A percentile compares a stretch with the other conserved stretches of the same genome.
Evolutionary conservation across 352 stramenopile genomes (phyloP).

Genomic region (Blastocystis sp.): DNA sequence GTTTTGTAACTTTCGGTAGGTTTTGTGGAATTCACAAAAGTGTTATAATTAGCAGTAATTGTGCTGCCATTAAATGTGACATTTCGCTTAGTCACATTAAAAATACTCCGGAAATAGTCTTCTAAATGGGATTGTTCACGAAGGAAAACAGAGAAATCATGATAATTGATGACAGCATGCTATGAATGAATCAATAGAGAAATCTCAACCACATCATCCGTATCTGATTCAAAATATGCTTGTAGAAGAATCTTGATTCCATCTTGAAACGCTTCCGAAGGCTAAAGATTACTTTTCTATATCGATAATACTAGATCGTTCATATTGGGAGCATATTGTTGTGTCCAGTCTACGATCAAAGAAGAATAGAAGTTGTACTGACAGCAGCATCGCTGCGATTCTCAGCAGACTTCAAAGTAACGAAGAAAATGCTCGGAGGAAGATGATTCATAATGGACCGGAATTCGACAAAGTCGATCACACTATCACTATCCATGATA

Average conservation of each 20-base stretch:
- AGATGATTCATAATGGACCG: slow-evolving; percentile 53
- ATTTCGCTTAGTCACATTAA: slow-evolving; percentile 41
- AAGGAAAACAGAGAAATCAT: slow-evolving; percentile 59
- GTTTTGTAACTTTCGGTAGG: slow-evolving; percentile 12
- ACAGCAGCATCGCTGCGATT: slow-evolving; percentile 25
- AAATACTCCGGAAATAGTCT: slow-evolving; percentile 54
- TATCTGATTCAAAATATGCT: slow-evolving; percentile 24
- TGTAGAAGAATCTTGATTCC: slow-evolving; percentile 55
- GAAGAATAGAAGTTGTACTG: neutral
- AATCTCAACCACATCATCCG: neutral
- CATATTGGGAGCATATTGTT: slow-evolving; percentile 40
- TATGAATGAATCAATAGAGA: neutral
- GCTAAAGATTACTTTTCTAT: neutral
- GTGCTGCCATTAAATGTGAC: slow-evolving; percentile 54
- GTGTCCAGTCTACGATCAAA: slow-evolving; percentile 24
- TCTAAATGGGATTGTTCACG: slow-evolving; percentile 25
- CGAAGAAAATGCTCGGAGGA: slow-evolving; percentile 54
- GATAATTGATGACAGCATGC: slow-evolving; percentile 25
- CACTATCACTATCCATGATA: slow-evolving; percentile 41
- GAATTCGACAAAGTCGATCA: slow-evolving; percentile 55
- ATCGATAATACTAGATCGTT: slow-evolving; percentile 19
- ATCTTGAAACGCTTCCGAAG: slow-evolving; percentile 28
- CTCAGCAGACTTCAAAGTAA: slow-evolving; percentile 41
- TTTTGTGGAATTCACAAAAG: slow-evolving; percentile 2
- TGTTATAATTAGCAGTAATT: slow-evolving; percentile 56